These are phyloP conservation scores for Candida sanyaensis DNA, from an alignment of 1,139 yeast species.

Conservation along the genomic window DNA sequence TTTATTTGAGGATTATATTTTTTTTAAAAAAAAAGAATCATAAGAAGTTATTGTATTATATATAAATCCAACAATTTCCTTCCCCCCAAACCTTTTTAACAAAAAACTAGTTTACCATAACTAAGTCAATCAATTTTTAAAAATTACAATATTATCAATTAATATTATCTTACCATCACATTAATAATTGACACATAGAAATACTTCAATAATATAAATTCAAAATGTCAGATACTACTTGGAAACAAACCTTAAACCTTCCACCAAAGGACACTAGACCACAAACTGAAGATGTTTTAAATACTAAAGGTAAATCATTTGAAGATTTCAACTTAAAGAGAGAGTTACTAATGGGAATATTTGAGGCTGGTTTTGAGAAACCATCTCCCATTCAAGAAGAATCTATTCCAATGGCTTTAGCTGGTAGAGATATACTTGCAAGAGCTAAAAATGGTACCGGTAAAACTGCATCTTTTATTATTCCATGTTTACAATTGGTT, in stretches of 20 bases:
- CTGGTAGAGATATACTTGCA: constrained; percentile 95
- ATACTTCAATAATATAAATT: not conserved
- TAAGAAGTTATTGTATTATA: too few relatives aligned
- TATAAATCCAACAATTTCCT: too few relatives aligned
- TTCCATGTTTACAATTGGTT: constrained; percentile 81
- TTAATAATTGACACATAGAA: not conserved
- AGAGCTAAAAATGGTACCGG: constrained; percentile 99
- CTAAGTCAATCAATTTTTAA: too few relatives aligned
- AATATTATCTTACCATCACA: not conserved
- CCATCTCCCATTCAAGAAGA: constrained; percentile 99
- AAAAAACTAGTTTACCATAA: too few relatives aligned
- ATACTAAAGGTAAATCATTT: constrained; percentile 86
- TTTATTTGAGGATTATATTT: too few relatives aligned
- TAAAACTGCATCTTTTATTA: constrained; percentile 93
- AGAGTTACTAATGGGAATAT: constrained; percentile 95
- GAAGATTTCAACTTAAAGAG: constrained; percentile 92
- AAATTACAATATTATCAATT: not conserved
- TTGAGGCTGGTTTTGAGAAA: constrained; percentile 97
- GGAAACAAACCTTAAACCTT: constrained; percentile 76
- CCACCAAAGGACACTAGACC: constrained; percentile 89
- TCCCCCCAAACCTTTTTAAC: too few relatives aligned
- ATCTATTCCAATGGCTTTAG: constrained; percentile 91
- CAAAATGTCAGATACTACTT: constrained; percentile 39
- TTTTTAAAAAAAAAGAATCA: too few relatives aligned
- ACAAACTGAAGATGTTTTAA: constrained; percentile 94